These are phyloP conservation scores for Hemerocallis citrina DNA, from an alignment of 106 monocot genomes.

Conservation along the genomic window DNA sequence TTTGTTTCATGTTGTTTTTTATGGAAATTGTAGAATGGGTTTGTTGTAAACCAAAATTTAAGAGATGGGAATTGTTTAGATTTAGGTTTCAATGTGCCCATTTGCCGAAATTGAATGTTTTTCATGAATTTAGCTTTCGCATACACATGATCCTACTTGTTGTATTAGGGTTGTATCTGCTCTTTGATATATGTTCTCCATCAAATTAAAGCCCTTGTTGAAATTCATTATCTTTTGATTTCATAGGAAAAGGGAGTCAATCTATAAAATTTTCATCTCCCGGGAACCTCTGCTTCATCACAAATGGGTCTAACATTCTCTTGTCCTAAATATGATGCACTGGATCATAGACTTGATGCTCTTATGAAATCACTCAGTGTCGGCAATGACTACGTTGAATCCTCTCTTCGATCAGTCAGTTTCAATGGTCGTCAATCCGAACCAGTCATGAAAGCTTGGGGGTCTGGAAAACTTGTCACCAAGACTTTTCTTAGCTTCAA, in stretches of 20 bases:
- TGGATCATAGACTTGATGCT: constrained; percentile 4
- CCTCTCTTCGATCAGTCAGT: constrained; percentile 23
- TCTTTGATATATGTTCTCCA: no score
- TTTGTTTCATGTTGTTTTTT: no score
- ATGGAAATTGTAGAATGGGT: no score
- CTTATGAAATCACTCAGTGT: constrained; percentile 1
- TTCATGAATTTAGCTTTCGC: no score
- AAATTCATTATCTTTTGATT: no score
- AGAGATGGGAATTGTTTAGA: no score
- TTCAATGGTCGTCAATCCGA: constrained; percentile 26
- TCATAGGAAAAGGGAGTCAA: not conserved
- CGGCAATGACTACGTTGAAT: not conserved
- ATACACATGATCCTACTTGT: no score
- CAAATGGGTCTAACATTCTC: constrained; percentile 5
- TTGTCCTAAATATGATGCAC: constrained; percentile 1
- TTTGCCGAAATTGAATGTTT: no score
- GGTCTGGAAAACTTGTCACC: constrained; percentile 40
- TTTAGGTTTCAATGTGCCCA: no score
- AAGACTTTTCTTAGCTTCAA: constrained; percentile 62
- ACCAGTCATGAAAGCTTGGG: constrained; percentile 24
- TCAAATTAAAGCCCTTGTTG: no score
- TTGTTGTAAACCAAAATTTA: no score
- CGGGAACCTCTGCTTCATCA: not conserved
- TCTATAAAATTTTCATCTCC: not conserved
- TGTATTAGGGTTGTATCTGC: no score